Evolutionary conservation across 202 grass and related monocot species (phyloP), one percentile per base, ranked within the genome.

Genomic region (Cymbopogon flexuosus): DNA sequence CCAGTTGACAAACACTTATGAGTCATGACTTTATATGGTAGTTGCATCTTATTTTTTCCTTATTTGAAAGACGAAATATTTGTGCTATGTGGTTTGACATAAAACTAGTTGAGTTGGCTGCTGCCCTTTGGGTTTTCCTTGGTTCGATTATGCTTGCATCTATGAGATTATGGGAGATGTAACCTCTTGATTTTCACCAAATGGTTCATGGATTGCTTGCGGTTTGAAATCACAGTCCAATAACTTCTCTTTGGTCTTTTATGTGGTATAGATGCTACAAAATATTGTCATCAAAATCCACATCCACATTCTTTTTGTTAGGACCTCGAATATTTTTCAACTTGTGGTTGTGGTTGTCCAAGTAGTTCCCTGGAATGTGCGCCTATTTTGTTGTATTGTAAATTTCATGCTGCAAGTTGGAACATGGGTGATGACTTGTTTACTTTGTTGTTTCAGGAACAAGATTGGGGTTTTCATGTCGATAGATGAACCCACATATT

Each of bases 391-490:
- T 18, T 36, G 11, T 67, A 4, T 36, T 60, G 69, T 79, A 24
- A 29, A 64, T 49, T 68, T 61, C 68, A 7, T 30, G 51, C 47
- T 10, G 45, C 35, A 21, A 42, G 22, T 51, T 83, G 72, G 18
- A 54, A 68, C 49, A 45, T 75, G 42, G 40, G 62, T 43, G 3
- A 45, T 84, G 61, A 82, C 83, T 68, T 82, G 4, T 86, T 62
- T 54, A 52, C 24, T 78, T 64, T 61, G 5, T 19, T 5, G 6
- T 86, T 79, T 77, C 83, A 89, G 83, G 83, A 82, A 68, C 34
- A 63, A 29, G 45, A 43, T 14, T 40, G 65, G 18, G 41, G 49
- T 15, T 83, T 68, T 52, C 34, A 42, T 74, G 24, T 68, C 2
- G 36, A 68, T 68, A 54, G 47, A 49, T 78, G 66, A 33, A 85